Evolutionary conservation across 306 rosid species (phyloP), one percentile per base, ranked within the genome.

Genomic region (Gleditsia sinensis): DNA sequence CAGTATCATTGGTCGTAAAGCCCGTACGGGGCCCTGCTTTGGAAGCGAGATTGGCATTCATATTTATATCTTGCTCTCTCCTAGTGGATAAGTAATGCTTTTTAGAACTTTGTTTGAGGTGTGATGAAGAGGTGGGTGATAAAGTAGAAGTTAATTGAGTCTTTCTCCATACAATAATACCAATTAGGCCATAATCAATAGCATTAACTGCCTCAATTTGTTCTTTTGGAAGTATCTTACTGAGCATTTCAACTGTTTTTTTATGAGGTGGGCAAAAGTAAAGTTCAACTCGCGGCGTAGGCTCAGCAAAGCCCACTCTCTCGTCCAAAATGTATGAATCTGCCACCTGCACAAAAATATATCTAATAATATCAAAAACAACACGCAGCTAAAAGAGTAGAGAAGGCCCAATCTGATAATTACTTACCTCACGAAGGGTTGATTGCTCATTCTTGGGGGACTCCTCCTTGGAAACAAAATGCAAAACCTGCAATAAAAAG

Each of bases 121-220:
- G 93, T 65, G 93, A 87, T 17, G 90, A 80, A 8, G 89, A 65
- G 71, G 89, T 89, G 78, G 97, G 96, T 33, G 98, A 89, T 71
- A 82, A 58, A 45, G 81, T 69, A 34, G 87, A 75, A 30, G 83
- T 86, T 91, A 87, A 82, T 75, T 88, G 86, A 80, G 80, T 49
- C 86, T 87, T 94, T 86, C 97, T 89, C 98, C 98, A 94, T 80
- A 91, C 98, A 94, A 86, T 75, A 87, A 94, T 82, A 85, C 96
- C 98, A 82, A 94, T 87, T 79, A 94, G 87, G 73, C 98, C 98
- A 89, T 83, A 80, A 86, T 91, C 91, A 82, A 94, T 84, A 77
- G 84, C 75, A 83, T 89, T 85, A 76, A 91, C 87, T 80, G 88
- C 90, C 71, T 86, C 96, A 55, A 83, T 40, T 80, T 89, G 90